These are phyloP conservation scores for Nematocida ausubeli DNA, from an alignment of 371 early-diverging fungal genomes.

Conservation along the genomic window DNA sequence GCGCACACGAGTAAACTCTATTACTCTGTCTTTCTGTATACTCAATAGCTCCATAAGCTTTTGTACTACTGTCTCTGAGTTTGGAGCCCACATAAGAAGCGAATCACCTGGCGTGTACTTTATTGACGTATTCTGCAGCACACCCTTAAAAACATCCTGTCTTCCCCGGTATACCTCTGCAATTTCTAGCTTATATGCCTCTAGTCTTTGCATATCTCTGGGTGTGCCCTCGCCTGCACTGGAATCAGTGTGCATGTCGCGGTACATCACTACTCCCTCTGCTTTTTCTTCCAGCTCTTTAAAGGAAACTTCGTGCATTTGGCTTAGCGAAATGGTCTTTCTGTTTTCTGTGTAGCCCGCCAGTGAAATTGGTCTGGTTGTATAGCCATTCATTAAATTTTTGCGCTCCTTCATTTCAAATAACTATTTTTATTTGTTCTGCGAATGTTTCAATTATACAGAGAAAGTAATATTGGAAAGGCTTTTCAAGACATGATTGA, in stretches of 20 bases:
- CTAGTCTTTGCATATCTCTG: background rate
- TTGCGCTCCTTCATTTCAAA: slow-evolving; percentile 12
- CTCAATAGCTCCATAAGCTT: background rate
- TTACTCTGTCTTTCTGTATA: background rate
- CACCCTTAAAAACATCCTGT: background rate
- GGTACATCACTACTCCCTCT: background rate
- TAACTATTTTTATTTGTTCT: slow-evolving; percentile 19
- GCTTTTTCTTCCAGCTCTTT: background rate
- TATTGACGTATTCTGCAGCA: background rate
- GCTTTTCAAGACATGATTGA: slow-evolving; percentile 67
- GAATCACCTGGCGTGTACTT: slow-evolving; percentile 47
- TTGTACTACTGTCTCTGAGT: slow-evolving; percentile 4
- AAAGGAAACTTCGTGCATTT: background rate
- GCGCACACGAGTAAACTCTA: slow-evolving; percentile 12
- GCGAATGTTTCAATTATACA: slow-evolving; percentile 67
- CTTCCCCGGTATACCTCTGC: background rate
- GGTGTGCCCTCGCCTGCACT: background rate
- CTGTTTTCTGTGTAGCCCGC: background rate
- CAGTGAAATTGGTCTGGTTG: background rate
- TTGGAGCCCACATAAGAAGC: slow-evolving; percentile 21
- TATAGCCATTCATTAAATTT: slow-evolving; percentile 1
- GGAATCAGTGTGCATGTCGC: background rate
- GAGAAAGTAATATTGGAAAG: slow-evolving; percentile 66
- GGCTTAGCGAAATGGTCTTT: background rate
- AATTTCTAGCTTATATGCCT: background rate